phyloP scores from a whole-genome alignment of 768 basidiomycete species.

The Leccinellum albellum region DNA sequence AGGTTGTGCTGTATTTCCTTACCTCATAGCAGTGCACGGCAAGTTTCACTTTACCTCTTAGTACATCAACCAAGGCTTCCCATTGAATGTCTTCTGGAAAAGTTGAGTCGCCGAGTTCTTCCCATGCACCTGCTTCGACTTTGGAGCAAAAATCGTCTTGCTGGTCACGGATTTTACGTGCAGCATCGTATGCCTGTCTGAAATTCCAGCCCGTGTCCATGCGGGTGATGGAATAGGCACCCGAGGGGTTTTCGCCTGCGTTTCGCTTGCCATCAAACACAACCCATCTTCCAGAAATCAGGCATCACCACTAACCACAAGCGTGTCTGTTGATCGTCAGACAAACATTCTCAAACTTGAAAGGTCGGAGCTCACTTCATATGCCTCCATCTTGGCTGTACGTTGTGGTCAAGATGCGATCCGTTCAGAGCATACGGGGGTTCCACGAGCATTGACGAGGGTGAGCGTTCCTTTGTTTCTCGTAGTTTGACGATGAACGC shows the following conservation, averaged over 20 bases:
- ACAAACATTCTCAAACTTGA: not conserved
- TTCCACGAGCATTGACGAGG: slow-evolving; percentile 46
- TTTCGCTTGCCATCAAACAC: not conserved
- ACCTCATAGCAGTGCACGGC: slow-evolving; percentile 38
- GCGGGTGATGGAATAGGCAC: slow-evolving; percentile 47
- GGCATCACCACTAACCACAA: slow-evolving; percentile 34
- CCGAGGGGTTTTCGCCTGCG: slow-evolving; percentile 33
- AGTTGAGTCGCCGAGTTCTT: slow-evolving; percentile 30
- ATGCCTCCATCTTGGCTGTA: slow-evolving; percentile 26
- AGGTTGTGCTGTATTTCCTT: not conserved
- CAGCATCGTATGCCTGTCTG: slow-evolving; percentile 76
- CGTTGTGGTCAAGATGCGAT: slow-evolving; percentile 13
- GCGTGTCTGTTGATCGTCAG: slow-evolving; percentile 30
- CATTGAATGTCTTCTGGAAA: slow-evolving; percentile 66
- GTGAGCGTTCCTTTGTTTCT: slow-evolving; percentile 43
- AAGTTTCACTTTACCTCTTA: slow-evolving; percentile 69
- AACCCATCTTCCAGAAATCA: not conserved
- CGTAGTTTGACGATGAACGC: slow-evolving; percentile 51
- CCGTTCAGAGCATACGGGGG: slow-evolving; percentile 42
- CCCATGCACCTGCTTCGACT: slow-evolving; percentile 46
- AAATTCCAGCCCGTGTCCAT: slow-evolving; percentile 81
- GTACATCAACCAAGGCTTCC: slow-evolving; percentile 75
- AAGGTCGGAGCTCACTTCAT: slow-evolving; percentile 30
- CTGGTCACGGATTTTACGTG: slow-evolving; percentile 57
- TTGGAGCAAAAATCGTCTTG: slow-evolving; percentile 73